Conservation (phyloP, 768 basidiomycete species). For the Trametes punicea region DNA sequence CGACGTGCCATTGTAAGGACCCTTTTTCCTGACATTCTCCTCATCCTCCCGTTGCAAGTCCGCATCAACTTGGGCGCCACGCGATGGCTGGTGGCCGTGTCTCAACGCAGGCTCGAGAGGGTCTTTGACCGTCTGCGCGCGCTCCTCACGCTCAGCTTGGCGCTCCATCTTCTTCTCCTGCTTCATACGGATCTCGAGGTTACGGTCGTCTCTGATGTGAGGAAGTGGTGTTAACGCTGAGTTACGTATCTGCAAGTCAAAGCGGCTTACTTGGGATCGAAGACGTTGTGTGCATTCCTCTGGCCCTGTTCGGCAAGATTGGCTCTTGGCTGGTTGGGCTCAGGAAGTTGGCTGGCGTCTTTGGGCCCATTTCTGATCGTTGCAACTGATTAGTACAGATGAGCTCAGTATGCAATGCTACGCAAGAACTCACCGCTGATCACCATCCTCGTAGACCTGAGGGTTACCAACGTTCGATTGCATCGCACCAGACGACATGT, state of each 20-base stretch:
- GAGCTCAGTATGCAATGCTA: neutral
- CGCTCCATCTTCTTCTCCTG: slow-evolving; percentile 32
- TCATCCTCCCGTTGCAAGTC: slow-evolving; percentile 52
- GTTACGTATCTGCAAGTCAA: neutral
- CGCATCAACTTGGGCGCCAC: slow-evolving; percentile 57
- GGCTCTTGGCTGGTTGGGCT: slow-evolving; percentile 17
- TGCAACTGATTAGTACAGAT: neutral
- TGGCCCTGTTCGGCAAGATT: slow-evolving; percentile 31
- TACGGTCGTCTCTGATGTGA: slow-evolving; percentile 40
- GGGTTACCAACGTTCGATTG: slow-evolving; percentile 49
- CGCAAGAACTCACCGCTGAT: slow-evolving; percentile 41
- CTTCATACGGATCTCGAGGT: slow-evolving; percentile 34
- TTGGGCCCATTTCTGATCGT: neutral
- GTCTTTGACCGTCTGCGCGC: slow-evolving; percentile 35
- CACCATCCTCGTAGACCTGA: slow-evolving; percentile 45
- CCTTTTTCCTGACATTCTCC: slow-evolving; percentile 44
- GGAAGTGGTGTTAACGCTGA: no score
- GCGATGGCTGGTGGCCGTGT: slow-evolving; percentile 56
- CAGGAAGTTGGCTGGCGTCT: neutral
- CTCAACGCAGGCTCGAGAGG: slow-evolving; percentile 48
- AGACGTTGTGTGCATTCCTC: slow-evolving; percentile 36
- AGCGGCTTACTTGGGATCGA: slow-evolving; percentile 39
- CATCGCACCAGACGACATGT: slow-evolving; percentile 37
- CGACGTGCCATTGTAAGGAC: slow-evolving; percentile 20
- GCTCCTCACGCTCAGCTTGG: slow-evolving; percentile 26